Evolutionary conservation across 345 rosid species (phyloP).

Genomic region (Chamaenerion angustifolium): DNA sequence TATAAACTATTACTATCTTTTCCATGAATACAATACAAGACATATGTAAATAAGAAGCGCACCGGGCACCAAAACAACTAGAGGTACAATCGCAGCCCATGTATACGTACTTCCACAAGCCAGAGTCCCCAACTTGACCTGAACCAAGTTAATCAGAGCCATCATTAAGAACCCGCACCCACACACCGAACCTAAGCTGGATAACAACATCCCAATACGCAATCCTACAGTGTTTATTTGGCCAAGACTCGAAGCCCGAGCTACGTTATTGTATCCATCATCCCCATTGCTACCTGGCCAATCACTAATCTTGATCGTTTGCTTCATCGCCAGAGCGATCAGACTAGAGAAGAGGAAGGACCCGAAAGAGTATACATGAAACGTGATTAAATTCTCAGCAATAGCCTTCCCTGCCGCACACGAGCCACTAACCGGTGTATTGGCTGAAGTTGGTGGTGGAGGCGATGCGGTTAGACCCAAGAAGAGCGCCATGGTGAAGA

Average conservation of each 20-base stretch:
- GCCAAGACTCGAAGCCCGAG: constrained; percentile 15
- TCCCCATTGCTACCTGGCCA: constrained; percentile 6
- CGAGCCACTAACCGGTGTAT: constrained; percentile 11
- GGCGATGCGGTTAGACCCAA: constrained; percentile 48
- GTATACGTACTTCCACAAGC: constrained; percentile 38
- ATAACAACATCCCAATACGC: constrained; percentile 39
- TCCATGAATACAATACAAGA: constrained; percentile 49
- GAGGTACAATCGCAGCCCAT: constrained; percentile 49
- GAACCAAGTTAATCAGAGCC: constrained; percentile 64
- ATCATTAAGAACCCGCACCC: constrained; percentile 71
- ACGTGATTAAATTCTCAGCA: constrained; percentile 38
- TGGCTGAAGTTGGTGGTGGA: constrained; percentile 14
- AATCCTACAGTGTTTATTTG: constrained; percentile 35
- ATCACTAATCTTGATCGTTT: constrained; percentile 29
- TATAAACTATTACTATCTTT: no score
- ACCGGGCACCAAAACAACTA: constrained; percentile 55
- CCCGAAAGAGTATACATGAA: constrained; percentile 79
- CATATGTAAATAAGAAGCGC: constrained; percentile 42
- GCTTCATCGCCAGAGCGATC: constrained; percentile 57
- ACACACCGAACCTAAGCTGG: constrained; percentile 51
- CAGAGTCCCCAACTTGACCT: constrained; percentile 67
- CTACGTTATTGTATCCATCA: constrained; percentile 4
- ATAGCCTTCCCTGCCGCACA: constrained; percentile 24
- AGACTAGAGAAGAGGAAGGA: constrained; percentile 79
- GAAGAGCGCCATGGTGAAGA: constrained; percentile 75